phyloP scores from a whole-genome alignment of 1,284 basidiomycete genomes.

The Marasmius fiardii region DNA sequence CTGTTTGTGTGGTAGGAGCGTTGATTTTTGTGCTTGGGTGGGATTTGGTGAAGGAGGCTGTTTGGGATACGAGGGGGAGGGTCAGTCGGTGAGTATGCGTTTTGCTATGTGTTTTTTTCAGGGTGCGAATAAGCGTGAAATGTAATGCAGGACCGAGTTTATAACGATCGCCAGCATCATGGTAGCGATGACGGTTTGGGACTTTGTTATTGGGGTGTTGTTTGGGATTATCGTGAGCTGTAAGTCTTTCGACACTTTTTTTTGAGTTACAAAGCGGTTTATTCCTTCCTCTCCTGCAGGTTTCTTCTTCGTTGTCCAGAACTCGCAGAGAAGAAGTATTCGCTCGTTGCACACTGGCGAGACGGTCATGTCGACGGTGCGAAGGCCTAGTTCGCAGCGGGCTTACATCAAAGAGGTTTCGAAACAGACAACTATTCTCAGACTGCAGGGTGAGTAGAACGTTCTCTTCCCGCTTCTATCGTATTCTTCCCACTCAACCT shows the following conservation, averaged over 20 bases:
- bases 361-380: constrained; percentile 85
- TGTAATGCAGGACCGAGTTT: constrained; percentile 55
- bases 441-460: constrained; percentile 73
- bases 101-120: constrained; percentile 23
- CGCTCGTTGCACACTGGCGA: constrained; percentile 79
- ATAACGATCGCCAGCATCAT: constrained; percentile 80
- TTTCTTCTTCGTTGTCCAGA: constrained; percentile 96
- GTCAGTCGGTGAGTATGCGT: constrained; percentile 75
- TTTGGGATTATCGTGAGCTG: constrained; percentile 92
- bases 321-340: constrained; percentile 81
- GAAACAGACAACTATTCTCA: constrained; percentile 87
- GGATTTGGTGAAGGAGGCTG: constrained; percentile 91
- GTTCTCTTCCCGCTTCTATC: background rate
- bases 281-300: constrained; percentile 38
- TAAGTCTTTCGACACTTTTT: constrained; percentile 31
- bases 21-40: constrained; percentile 95
- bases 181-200: constrained; percentile 90
- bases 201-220: constrained; percentile 92
- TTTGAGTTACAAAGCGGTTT: constrained; percentile 3
- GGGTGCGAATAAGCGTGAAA: background rate
- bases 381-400: constrained; percentile 84
- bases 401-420: constrained; percentile 91
- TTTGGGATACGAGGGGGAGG: constrained; percentile 93
- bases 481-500: background rate
- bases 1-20: constrained; percentile 86